Conservation (phyloP, 495 filamentous ascomycete species). For the Penicillium bialowiezense region DNA sequence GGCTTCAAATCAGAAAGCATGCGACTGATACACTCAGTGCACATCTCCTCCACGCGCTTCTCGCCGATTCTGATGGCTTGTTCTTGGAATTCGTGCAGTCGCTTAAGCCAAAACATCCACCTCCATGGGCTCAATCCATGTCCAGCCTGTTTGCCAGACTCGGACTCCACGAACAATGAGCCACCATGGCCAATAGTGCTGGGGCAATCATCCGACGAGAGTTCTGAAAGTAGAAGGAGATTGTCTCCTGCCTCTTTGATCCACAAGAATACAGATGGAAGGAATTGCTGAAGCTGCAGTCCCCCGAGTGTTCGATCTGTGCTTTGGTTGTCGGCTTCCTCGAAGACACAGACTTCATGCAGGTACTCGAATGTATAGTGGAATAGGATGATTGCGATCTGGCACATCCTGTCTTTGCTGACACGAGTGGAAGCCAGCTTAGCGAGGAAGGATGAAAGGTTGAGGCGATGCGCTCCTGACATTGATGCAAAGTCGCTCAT, state of each 20-base stretch:
- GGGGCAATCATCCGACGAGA: constrained; percentile 19
- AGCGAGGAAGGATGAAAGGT: constrained; percentile 14
- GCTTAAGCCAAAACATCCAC: constrained; percentile 7
- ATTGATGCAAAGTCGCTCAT: constrained; percentile 8
- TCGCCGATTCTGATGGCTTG: constrained; percentile 10
- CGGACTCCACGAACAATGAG: constrained; percentile 1
- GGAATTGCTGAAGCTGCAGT: constrained; percentile 10
- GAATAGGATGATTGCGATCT: constrained; percentile 16
- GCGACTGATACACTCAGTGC: constrained; percentile 3
- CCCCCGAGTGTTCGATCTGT: neutral
- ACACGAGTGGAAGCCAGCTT: constrained; percentile 16
- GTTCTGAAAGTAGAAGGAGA: constrained; percentile 12
- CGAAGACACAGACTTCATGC: constrained; percentile 4
- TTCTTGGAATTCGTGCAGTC: constrained; percentile 11
- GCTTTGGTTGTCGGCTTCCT: constrained; percentile 11
- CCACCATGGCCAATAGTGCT: constrained; percentile 9
- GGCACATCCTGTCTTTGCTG: constrained; percentile 14
- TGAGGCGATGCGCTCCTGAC: constrained; percentile 14
- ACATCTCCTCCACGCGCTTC: constrained; percentile 4
- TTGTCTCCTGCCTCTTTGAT: constrained; percentile 5
- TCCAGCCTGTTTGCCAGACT: constrained; percentile 7
- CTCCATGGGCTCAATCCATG: constrained; percentile 13
- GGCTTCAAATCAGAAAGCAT: constrained; percentile 9
- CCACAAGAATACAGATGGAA: constrained; percentile 14
- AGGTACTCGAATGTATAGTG: constrained; percentile 5